Conservation (phyloP, 257 asterid species). For the Oldenlandia corymbosa region DNA sequence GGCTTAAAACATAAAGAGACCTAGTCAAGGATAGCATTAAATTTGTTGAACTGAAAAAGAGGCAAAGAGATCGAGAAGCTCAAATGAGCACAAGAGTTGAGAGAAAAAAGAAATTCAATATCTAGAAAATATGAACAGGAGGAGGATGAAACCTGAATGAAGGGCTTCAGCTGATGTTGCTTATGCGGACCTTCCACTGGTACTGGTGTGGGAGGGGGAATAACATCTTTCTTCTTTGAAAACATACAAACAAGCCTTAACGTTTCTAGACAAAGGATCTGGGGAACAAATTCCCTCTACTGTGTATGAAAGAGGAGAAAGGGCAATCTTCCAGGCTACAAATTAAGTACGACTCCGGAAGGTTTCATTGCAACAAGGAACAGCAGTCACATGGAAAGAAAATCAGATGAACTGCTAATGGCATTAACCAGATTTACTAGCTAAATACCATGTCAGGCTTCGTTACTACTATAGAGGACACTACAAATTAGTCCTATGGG, state of each 20-base stretch:
- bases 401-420: slow-evolving; percentile 2
- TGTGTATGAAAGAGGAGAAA: neutral
- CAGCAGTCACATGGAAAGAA: slow-evolving; percentile 4
- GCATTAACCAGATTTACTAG: neutral
- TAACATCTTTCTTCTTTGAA: slow-evolving; percentile 31
- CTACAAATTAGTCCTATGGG: neutral
- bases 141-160: slow-evolving; percentile 34
- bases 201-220: slow-evolving; percentile 49
- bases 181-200: slow-evolving; percentile 49
- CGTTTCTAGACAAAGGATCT: neutral
- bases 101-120: slow-evolving; percentile 25
- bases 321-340: neutral
- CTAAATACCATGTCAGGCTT: neutral
- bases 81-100: slow-evolving; percentile 20
- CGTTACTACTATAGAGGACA: neutral
- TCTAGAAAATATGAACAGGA: slow-evolving; percentile 26
- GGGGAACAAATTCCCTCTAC: neutral
- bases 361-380: slow-evolving; percentile 7
- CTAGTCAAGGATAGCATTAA: slow-evolving; percentile 16
- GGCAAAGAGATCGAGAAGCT: slow-evolving; percentile 14
- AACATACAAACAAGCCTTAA: slow-evolving; percentile 8
- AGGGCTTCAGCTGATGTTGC: slow-evolving; percentile 30
- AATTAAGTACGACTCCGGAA: neutral
- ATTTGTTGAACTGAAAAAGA: slow-evolving; percentile 18
- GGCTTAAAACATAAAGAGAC: slow-evolving; percentile 6